Conservation (phyloP, 352 stramenopile species). For the Phytophthora tentaculata region DNA sequence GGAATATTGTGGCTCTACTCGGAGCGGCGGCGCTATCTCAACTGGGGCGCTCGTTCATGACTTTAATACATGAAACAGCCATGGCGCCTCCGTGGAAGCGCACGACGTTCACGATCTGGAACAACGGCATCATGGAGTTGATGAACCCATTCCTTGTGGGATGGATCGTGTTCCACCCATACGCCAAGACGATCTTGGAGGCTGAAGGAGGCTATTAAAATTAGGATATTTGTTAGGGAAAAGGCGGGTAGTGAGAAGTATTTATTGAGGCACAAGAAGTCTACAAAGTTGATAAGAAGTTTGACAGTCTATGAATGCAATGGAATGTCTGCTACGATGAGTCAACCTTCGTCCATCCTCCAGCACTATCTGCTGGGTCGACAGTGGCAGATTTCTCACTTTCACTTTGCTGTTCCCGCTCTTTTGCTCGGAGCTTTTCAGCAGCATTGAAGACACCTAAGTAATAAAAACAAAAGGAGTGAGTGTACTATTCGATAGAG, state of each 20-base stretch:
- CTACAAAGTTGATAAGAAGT: background rate
- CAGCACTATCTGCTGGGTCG: background rate
- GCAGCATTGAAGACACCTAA: constrained; percentile 91
- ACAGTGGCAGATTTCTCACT: constrained; percentile 8
- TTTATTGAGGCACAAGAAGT: constrained; percentile 34
- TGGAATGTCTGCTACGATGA: constrained; percentile 12
- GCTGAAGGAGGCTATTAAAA: constrained; percentile 18
- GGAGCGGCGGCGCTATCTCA: constrained; percentile 45
- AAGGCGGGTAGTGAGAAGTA: constrained; percentile 13
- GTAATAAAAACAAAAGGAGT: too few species aligned
- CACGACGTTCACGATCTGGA: constrained; percentile 39
- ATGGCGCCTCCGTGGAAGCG: constrained; percentile 25
- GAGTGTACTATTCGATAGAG: too few species aligned
- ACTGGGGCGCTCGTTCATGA: constrained; percentile 42
- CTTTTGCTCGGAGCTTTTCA: constrained; percentile 73
- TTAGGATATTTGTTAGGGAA: constrained; percentile 13
- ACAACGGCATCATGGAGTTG: constrained; percentile 61
- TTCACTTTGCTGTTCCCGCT: constrained; percentile 38
- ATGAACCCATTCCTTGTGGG: constrained; percentile 67
- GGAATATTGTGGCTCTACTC: constrained; percentile 46
- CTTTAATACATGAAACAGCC: constrained; percentile 51
- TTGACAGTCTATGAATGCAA: constrained; percentile 4
- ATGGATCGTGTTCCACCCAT: constrained; percentile 69
- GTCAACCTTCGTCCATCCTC: constrained; percentile 30
- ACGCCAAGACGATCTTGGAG: constrained; percentile 58